Evolutionary conservation across 2,329 filamentous ascomycete genomes (phyloP).

Genomic region (Thermoascus crustaceus): DNA sequence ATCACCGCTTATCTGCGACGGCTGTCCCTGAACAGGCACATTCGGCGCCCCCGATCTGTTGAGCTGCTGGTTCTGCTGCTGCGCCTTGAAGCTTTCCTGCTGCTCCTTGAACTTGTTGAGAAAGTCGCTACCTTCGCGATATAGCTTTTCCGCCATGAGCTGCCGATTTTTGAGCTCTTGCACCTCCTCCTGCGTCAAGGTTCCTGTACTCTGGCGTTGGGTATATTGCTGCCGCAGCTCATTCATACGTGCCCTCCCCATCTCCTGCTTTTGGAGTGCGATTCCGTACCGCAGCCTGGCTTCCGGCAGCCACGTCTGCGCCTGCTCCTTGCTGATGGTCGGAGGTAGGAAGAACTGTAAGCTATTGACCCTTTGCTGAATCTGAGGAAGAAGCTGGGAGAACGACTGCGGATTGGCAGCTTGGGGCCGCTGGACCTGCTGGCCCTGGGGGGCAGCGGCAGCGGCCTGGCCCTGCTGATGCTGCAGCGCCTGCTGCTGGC

Average conservation of each 20-base stretch:
- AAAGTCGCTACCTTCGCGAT: slow-evolving; percentile 38
- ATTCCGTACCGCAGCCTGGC: slow-evolving; percentile 41
- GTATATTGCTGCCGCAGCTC: slow-evolving; percentile 34
- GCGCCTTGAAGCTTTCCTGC: slow-evolving; percentile 36
- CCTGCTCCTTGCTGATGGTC: slow-evolving; percentile 35
- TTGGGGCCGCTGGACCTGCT: slow-evolving; percentile 23
- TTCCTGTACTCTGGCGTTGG: slow-evolving; percentile 31
- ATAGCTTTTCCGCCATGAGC: slow-evolving; percentile 31
- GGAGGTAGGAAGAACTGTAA: slow-evolving; percentile 39
- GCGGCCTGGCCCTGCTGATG: slow-evolving; percentile 22
- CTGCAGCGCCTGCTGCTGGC: slow-evolving; percentile 25
- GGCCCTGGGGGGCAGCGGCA: slow-evolving; percentile 11
- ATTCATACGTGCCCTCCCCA: slow-evolving; percentile 35
- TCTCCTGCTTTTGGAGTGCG: slow-evolving; percentile 41
- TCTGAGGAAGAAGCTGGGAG: slow-evolving; percentile 36
- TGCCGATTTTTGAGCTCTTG: slow-evolving; percentile 37
- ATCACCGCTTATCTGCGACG: slow-evolving; percentile 11
- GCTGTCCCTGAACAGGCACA: slow-evolving; percentile 11
- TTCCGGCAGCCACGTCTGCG: slow-evolving; percentile 39
- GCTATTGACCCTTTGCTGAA: slow-evolving; percentile 39
- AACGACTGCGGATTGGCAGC: slow-evolving; percentile 33
- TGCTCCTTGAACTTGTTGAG: slow-evolving; percentile 42
- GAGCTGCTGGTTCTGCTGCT: slow-evolving; percentile 24
- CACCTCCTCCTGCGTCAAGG: slow-evolving; percentile 34
- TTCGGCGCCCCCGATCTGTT: slow-evolving; percentile 15